A percentile compares a stretch with the other conserved stretches of the same genome.
These are phyloP conservation scores for Suillus cothurnatus DNA, from an alignment of 768 basidiomycete species.

Conservation along the genomic window DNA sequence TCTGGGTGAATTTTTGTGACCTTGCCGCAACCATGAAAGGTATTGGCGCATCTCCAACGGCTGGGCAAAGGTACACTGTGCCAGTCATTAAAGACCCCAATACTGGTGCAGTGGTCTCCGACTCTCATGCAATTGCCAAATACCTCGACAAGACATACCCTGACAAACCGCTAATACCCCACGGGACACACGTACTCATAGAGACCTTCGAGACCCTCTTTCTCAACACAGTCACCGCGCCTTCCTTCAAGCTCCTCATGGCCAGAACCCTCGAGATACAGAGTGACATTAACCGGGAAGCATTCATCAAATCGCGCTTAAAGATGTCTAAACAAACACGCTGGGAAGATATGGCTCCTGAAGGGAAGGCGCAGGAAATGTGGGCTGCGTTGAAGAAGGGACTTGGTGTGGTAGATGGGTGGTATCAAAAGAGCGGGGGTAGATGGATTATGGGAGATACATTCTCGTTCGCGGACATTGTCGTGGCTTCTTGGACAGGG, in stretches of 20 bases:
- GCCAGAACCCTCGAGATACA: not conserved
- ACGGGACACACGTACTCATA: not conserved
- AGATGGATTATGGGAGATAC: slow-evolving; percentile 11
- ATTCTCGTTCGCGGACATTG: slow-evolving; percentile 4
- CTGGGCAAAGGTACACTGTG: slow-evolving; percentile 37
- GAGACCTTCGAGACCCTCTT: not conserved
- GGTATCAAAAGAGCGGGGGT: slow-evolving; percentile 8
- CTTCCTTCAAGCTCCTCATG: not conserved
- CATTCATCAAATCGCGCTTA: slow-evolving; percentile 1
- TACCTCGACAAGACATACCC: slow-evolving; percentile 54
- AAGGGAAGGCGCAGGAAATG: not conserved
- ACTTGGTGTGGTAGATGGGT: not conserved
- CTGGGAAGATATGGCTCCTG: slow-evolving; percentile 6
- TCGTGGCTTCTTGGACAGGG: slow-evolving; percentile 1
- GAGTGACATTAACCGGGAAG: not conserved
- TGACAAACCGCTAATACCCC: slow-evolving; percentile 12
- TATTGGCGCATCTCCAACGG: slow-evolving; percentile 7
- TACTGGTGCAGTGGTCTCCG: slow-evolving; percentile 37
- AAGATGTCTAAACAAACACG: slow-evolving; percentile 2
- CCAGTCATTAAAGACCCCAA: slow-evolving; percentile 48
- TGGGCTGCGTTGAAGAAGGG: not conserved
- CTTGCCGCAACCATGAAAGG: slow-evolving; percentile 30
- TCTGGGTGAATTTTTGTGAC: slow-evolving; percentile 53
- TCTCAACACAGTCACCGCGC: not conserved
- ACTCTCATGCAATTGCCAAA: slow-evolving; percentile 45